Evolutionary conservation across 2,329 filamentous ascomycete genomes (phyloP), one percentile per base, ranked within the genome.

Genomic region (Polytolypa hystricis): DNA sequence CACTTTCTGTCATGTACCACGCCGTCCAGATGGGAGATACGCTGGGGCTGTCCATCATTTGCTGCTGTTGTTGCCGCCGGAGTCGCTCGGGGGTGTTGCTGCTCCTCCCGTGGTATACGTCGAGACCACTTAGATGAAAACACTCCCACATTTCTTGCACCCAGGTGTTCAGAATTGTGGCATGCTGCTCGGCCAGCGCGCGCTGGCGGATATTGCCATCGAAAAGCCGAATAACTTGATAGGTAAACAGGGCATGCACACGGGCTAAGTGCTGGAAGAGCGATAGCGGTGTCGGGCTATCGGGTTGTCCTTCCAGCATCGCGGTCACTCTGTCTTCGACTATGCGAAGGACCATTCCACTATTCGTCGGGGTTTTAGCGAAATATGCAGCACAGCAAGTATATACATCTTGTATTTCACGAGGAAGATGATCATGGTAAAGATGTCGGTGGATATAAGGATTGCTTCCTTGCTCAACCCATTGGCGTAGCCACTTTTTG

Each of bases 161-260:
- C 32, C 9, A 25, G 8, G 20, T 10, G 12, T 8, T 16, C 17
- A 42, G 32, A 4, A 42, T 10, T 35, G 44, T 4, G 53, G 50
- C 17, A 46, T 50, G 32, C 37, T 47, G 37, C 63, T 55, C 66
- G 20, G 62, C 65, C 4, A 58, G 46, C 25, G 55, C 51, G 2
- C 65, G 56, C 2, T 57, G 49, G 8, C 54, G 47, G 16, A 70
- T 62, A 43, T 70, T 63, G 16, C 64, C 66, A 46, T 71, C 67
- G 33, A 67, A 69, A 17, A 71, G 51, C 9, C 62, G 50, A 28
- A 71, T 64, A 15, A 61, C 57, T 32, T 67, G 59, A 44, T 69
- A 70, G 3, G 66, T 50, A 3, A 67, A 30, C 4, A 72, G 55
- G 2, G 67, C 58, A 16, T 71, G 66, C 0, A 62, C 57, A 11